Conservation (phyloP, 176 grass and related monocot species). For the Carex myosuroides region DNA sequence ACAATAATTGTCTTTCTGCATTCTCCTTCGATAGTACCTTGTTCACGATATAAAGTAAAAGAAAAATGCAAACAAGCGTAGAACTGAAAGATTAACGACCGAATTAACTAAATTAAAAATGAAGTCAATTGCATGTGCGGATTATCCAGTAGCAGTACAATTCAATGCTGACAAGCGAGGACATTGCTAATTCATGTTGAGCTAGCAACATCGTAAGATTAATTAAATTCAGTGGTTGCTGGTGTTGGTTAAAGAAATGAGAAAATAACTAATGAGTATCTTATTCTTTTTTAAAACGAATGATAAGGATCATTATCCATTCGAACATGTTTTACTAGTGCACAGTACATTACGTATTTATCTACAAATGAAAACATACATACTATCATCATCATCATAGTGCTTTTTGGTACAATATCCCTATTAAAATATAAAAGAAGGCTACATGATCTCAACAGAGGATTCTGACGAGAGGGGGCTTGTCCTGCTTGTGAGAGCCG, state of each 20-base stretch:
- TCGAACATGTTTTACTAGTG: not conserved
- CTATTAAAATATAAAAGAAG: not conserved
- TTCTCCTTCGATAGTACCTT: not conserved
- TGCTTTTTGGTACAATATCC: not conserved
- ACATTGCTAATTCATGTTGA: not conserved
- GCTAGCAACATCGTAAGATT: not conserved
- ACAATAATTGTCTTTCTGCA: not conserved
- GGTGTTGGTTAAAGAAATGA: no score
- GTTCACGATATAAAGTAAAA: not conserved
- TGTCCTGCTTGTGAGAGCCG: constrained; percentile 78
- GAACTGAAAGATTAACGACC: not conserved
- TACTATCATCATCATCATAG: not conserved
- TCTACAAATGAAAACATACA: constrained; percentile 4
- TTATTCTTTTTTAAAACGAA: not conserved
- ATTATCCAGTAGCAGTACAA: no score
- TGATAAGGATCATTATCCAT: not conserved
- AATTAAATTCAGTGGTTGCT: no score
- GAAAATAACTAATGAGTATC: no score
- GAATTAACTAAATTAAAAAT: not conserved
- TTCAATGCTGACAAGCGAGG: no score
- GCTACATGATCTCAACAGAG: constrained; percentile 46
- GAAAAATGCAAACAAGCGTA: not conserved
- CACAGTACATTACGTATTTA: constrained; percentile 7
- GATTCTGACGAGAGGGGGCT: constrained; percentile 30
- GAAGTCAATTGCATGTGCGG: not conserved